Percentiles rank a stretch among this genome's conserved stretches.
These are phyloP conservation scores for Vitellaria paradoxa DNA, from an alignment of 179 eudicot species.

Conservation along the genomic window DNA sequence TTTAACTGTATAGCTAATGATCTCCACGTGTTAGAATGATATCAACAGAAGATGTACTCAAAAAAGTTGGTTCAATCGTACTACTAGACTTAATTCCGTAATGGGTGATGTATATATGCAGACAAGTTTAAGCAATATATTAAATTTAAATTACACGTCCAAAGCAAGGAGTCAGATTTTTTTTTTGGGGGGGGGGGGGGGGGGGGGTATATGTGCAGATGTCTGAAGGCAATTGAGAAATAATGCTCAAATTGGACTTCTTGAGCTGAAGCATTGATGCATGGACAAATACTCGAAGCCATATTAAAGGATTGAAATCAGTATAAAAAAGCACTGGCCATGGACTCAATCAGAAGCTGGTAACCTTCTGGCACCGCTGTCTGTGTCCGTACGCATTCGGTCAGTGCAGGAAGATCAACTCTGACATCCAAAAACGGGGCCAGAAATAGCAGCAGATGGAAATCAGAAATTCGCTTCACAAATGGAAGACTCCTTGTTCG, in stretches of 20 bases:
- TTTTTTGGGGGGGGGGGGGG: no score
- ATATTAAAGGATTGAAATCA: background rate
- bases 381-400: slow-evolving; percentile 61
- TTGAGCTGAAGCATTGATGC: background rate
- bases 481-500: slow-evolving; percentile 57
- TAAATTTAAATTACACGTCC: background rate
- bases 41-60: no score
- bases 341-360: slow-evolving; percentile 81
- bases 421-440: slow-evolving; percentile 67
- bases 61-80: no score
- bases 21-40: no score
- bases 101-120: background rate
- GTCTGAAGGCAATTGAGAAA: background rate
- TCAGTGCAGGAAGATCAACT: slow-evolving; percentile 78
- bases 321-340: slow-evolving; percentile 58
- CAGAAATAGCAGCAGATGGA: slow-evolving; percentile 74
- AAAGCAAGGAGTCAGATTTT: background rate
- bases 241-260: background rate
- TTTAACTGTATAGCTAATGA: no score
- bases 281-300: background rate
- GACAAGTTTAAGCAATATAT: background rate
- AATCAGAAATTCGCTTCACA: slow-evolving; percentile 91
- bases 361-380: slow-evolving; percentile 81
- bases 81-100: no score
- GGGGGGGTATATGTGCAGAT: background rate